Evolutionary conservation across 768 basidiomycete species (phyloP).

Genomic region (Lactifluus hygrophoroides): DNA sequence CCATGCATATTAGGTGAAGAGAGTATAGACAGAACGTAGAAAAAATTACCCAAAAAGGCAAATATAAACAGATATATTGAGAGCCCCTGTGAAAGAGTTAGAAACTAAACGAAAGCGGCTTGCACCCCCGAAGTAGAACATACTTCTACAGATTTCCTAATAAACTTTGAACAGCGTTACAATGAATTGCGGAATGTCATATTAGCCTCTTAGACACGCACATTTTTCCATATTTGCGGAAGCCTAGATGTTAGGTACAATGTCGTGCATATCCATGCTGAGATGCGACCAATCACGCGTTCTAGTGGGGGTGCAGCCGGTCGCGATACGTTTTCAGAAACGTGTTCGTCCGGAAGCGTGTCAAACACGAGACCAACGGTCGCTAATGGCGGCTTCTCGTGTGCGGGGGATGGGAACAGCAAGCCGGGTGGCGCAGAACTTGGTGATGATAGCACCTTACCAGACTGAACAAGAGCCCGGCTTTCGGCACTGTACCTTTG

Average conservation of each 20-base stretch:
- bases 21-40: conserved; percentile 89
- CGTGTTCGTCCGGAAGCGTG: not conserved
- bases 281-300: conserved; percentile 77
- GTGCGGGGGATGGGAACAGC: not conserved
- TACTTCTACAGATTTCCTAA: conserved; percentile 84
- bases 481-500: conserved; percentile 25
- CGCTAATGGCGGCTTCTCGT: not conserved
- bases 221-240: conserved; percentile 99
- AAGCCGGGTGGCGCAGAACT: not conserved
- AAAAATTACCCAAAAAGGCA: conserved; percentile 88
- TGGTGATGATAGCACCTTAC: conserved; percentile 37
- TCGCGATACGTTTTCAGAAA: conserved; percentile 8
- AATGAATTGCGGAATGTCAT: conserved; percentile 1
- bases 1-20: conserved; percentile 55
- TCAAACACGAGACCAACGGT: conserved; percentile 10
- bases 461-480: conserved; percentile 31
- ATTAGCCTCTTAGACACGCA: conserved; percentile 35
- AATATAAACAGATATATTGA: conserved; percentile 90
- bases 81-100: conserved; percentile 50
- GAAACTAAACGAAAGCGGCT: conserved; percentile 2
- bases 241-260: conserved; percentile 89
- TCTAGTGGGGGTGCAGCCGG: conserved; percentile 32
- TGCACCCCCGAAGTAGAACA: too few species aligned
- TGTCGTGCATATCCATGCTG: conserved; percentile 90
- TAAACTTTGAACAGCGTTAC: conserved; percentile 43